Base-by-base conservation (phyloP, 495 filamentous ascomycete species). In the Tuber indicum region DNA sequence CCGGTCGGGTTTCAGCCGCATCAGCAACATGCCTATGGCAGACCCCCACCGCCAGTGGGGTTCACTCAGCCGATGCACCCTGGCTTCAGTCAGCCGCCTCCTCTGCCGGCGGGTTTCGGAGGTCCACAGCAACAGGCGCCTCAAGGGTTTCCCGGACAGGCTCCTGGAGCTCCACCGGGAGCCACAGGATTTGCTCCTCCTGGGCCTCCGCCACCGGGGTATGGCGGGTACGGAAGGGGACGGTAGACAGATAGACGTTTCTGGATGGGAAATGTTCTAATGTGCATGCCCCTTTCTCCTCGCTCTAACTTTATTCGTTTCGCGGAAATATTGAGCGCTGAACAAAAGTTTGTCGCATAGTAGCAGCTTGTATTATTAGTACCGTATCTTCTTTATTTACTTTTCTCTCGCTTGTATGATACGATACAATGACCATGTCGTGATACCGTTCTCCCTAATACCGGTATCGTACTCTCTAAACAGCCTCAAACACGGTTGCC, bases 91-190 rank as follows among this genome's bases (percentile, higher is more conserved):
- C 81, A 78, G 72, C 76, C 81, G 21, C 76, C 78, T 16, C 76
- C 81, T 75, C 32, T 78, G n/a, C 82, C 82, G 43, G 81, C 81
- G 47, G 81, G 81, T 36, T 83, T 83, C 76, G 77, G 81, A 58
- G 74, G 74, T 10, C 81, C 71, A n/a, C 81, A 75, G 26, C 77
- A 74, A 39, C 52, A 62, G 36, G 73, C 32, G 2, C 74, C 79
- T 2, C 82, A 81, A 75, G 82, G 82, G 16, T 83, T 83, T 73
- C 81, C 72, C 17, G 82, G 78, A 62, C 76, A 80, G 72, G 58
- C 73, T 70, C 78, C 78, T 52, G 81, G 81, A 26, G 81, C 79
- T n/a, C 79, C 80, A 8, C 76, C 79, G 36, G 81, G 81, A 5
- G 75, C 76, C 8, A 79, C 81, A 41, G 78, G 78, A 21, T 82